These are phyloP conservation scores for Flueggea neowawraea DNA, from an alignment of 441 rosid species.

Conservation along the genomic window DNA sequence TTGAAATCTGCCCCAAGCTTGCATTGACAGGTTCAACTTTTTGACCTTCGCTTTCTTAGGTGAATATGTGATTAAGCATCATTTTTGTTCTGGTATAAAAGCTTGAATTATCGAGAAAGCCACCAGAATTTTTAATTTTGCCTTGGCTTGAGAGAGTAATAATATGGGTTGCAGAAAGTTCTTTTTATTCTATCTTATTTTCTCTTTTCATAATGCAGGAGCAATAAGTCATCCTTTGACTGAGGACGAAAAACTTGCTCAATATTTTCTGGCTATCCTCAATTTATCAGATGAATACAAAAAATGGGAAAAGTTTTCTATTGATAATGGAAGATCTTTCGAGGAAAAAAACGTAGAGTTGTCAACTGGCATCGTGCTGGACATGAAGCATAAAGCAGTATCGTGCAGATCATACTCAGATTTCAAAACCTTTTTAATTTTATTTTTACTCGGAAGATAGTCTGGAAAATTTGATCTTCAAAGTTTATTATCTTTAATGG, in stretches of 20 bases:
- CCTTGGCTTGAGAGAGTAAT: no score
- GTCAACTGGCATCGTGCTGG: slow-evolving; percentile 16
- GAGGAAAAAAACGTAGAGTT: slow-evolving; percentile 20
- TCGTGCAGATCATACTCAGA: slow-evolving; percentile 78
- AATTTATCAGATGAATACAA: slow-evolving; percentile 49
- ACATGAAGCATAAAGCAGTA: slow-evolving; percentile 32
- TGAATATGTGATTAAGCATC: not conserved
- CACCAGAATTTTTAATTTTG: not conserved
- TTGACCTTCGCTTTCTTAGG: not conserved
- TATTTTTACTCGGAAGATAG: no score
- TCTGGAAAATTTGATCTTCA: no score
- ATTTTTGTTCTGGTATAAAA: not conserved
- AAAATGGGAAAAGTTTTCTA: slow-evolving; percentile 55
- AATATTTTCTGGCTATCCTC: slow-evolving; percentile 54
- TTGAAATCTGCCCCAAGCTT: slow-evolving; percentile 59
- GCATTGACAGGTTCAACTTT: slow-evolving; percentile 59
- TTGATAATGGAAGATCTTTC: slow-evolving; percentile 10
- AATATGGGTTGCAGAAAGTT: no score
- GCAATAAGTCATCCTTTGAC: slow-evolving; percentile 45
- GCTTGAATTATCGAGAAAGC: no score
- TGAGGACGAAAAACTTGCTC: slow-evolving; percentile 56
- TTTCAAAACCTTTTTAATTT: slow-evolving; percentile 3
- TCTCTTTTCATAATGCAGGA: slow-evolving; percentile 38
- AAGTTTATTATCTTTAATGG: not conserved
- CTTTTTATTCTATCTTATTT: slow-evolving; percentile 6